Evolutionary conservation across 1,284 basidiomycete species (phyloP).

Genomic region (Heterobasidion irregulare): DNA sequence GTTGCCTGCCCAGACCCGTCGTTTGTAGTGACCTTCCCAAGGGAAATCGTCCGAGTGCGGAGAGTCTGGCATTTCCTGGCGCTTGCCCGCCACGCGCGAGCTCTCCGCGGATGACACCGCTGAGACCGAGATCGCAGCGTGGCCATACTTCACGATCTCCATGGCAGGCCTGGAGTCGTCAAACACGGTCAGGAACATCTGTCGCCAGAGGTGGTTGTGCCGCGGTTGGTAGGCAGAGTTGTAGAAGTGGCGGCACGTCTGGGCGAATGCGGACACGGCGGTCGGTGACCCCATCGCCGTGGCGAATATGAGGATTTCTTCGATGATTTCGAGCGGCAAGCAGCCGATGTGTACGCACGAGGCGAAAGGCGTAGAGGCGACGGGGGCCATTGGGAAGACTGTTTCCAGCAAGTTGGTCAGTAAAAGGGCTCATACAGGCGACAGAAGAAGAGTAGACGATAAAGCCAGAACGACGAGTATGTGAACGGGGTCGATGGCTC

Average conservation of each 20-base stretch:
- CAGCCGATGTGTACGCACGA: constrained; percentile 6
- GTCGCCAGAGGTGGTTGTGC: constrained; percentile 45
- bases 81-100: neutral
- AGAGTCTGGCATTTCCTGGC: constrained; percentile 1
- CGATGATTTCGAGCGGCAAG: constrained; percentile 33
- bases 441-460: too few relatives aligned
- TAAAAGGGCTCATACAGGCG: too few relatives aligned
- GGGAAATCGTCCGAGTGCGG: constrained; percentile 9
- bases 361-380: neutral
- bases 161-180: constrained; percentile 35
- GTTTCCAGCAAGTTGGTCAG: neutral
- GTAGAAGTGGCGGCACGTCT: constrained; percentile 32
- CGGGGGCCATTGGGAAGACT: neutral
- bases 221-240: constrained; percentile 30
- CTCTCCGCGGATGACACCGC: neutral
- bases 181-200: constrained; percentile 39
- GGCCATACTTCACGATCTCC: constrained; percentile 5
- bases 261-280: constrained; percentile 31
- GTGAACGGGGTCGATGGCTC: too few relatives aligned
- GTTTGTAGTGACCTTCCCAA: constrained; percentile 18
- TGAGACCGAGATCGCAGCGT: constrained; percentile 6
- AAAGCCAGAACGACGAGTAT: too few relatives aligned
- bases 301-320: constrained; percentile 30
- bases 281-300: constrained; percentile 22
- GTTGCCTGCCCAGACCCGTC: constrained; percentile 15